These are phyloP conservation scores for Microbotryum lychnidis-dioicae DNA, from an alignment of 1,284 basidiomycete species.

Conservation along the genomic window DNA sequence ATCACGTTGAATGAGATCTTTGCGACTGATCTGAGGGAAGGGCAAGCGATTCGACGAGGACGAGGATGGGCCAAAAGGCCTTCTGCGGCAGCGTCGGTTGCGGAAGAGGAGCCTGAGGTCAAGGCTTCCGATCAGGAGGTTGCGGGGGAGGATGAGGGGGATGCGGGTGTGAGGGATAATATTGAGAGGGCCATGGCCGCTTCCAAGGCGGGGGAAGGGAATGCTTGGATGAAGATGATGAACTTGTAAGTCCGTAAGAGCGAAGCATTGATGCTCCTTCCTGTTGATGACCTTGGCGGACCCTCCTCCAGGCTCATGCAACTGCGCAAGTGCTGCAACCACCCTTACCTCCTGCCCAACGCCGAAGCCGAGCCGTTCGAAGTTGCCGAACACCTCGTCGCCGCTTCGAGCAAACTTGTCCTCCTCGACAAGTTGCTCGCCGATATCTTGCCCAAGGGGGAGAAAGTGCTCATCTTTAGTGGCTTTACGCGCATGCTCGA, in stretches of 20 bases:
- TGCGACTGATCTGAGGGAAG: constrained; percentile 22
- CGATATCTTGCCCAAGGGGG: constrained; percentile 30
- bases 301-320: constrained; percentile 42
- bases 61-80: neutral
- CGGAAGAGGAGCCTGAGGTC: neutral
- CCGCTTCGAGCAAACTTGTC: constrained; percentile 45
- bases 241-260: constrained; percentile 40
- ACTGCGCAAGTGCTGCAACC: constrained; percentile 47
- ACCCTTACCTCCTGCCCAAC: constrained; percentile 50
- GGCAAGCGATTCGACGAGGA: neutral
- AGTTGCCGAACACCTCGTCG: constrained; percentile 53
- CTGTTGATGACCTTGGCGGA: neutral
- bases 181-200: constrained; percentile 12
- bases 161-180: constrained; percentile 6
- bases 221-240: constrained; percentile 50
- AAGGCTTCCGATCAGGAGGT: neutral
- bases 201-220: constrained; percentile 7
- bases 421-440: constrained; percentile 33
- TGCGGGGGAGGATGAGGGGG: constrained; percentile 3
- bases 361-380: constrained; percentile 50
- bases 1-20: constrained; percentile 50
- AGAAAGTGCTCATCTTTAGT: constrained; percentile 35
- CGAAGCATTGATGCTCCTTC: neutral
- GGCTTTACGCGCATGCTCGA: constrained; percentile 47
- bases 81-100: neutral